phyloP scores from a whole-genome alignment of 1,284 basidiomycete species.

The Cryptococcus amylolentus region DNA sequence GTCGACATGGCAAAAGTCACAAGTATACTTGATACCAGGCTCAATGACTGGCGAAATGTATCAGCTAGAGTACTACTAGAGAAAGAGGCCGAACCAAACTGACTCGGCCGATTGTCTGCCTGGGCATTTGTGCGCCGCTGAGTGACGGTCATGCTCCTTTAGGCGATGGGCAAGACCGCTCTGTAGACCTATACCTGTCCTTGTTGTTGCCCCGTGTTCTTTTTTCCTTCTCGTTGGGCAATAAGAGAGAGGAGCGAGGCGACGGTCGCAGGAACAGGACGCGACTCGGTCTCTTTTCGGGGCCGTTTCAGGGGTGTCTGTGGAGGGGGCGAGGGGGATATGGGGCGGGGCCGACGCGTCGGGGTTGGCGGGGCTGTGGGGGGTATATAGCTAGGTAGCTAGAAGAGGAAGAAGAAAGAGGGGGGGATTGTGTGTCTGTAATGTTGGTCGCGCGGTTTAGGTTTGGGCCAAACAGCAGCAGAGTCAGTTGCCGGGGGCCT shows the following conservation, averaged over 20 bases:
- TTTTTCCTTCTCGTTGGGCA: neutral
- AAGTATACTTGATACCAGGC: slow-evolving; percentile 49
- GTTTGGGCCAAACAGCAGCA: too few relatives aligned
- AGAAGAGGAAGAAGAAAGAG: too few relatives aligned
- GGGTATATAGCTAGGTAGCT: neutral
- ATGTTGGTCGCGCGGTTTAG: too few relatives aligned
- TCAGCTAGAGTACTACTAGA: neutral
- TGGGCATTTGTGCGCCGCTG: slow-evolving; percentile 39
- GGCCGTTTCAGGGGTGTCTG: neutral
- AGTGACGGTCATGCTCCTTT: slow-evolving; percentile 44
- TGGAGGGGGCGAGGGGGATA: neutral
- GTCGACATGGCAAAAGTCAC: slow-evolving; percentile 49
- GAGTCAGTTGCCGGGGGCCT: too few relatives aligned
- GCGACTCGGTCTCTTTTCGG: too few relatives aligned
- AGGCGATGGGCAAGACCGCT: too few relatives aligned
- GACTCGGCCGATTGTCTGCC: slow-evolving; percentile 38
- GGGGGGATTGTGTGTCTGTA: too few relatives aligned
- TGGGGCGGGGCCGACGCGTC: neutral
- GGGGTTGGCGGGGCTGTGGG: neutral
- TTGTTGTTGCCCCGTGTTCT: too few relatives aligned
- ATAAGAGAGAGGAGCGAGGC: neutral
- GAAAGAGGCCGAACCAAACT: slow-evolving; percentile 14
- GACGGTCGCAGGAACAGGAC: neutral
- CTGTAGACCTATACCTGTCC: too few relatives aligned
- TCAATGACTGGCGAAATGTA: slow-evolving; percentile 32